phyloP scores from a whole-genome alignment of 1,284 basidiomycete species.

The Cystobasidium pallidum region DNA sequence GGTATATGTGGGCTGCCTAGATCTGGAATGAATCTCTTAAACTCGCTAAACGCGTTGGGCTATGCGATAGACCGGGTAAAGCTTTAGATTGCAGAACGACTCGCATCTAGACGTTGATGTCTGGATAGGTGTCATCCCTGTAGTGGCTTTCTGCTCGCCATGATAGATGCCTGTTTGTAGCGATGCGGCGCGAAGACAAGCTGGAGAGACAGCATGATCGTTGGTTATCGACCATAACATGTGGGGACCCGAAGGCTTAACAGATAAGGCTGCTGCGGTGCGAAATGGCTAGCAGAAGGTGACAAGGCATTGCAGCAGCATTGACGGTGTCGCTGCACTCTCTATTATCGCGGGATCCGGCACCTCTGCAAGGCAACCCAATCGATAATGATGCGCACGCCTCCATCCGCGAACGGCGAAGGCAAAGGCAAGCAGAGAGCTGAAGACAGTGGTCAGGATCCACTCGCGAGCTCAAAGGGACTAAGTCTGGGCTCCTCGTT shows the following conservation, averaged over 20 bases:
- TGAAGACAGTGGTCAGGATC: background rate
- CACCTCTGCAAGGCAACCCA: constrained; percentile 2
- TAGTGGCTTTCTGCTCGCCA: background rate
- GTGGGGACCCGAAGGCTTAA: no score
- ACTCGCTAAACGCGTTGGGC: no score
- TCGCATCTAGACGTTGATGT: no score
- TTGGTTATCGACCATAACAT: background rate
- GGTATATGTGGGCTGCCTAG: background rate
- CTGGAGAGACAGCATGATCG: background rate
- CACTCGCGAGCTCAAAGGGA: background rate
- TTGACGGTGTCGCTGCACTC: no score
- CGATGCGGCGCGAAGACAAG: constrained; percentile 2
- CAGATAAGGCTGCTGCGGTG: no score
- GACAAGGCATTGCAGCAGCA: background rate
- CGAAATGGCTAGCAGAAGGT: background rate
- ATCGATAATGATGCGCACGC: constrained; percentile 4
- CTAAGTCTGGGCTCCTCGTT: background rate
- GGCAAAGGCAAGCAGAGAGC: constrained; percentile 10
- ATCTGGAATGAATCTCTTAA: no score
- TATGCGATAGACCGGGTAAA: no score
- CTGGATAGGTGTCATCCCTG: no score
- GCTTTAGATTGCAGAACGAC: no score
- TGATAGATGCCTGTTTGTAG: background rate
- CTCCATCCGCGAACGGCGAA: background rate
- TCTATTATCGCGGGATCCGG: background rate